Conservation (phyloP, 2,329 filamentous ascomycete species). For the Albifimbria verrucaria region DNA sequence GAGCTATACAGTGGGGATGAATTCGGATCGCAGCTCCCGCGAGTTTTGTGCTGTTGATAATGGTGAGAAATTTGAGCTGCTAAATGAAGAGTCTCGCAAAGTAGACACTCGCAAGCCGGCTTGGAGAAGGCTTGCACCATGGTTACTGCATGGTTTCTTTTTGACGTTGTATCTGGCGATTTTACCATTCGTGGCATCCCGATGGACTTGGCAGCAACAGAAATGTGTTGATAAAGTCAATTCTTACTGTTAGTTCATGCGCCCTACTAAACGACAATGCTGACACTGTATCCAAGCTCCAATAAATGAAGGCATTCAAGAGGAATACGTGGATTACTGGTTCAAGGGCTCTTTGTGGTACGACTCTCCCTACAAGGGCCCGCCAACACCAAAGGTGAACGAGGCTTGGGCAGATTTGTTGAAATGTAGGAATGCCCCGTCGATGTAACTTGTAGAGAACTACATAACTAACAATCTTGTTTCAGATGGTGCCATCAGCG, state of each 20-base stretch:
- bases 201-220: not conserved
- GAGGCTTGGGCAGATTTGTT: constrained; percentile 4
- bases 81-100: not conserved
- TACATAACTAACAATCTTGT: too few relatives aligned
- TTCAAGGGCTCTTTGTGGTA: constrained; percentile 3
- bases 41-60: not conserved
- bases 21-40: too few relatives aligned
- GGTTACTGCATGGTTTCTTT: not conserved
- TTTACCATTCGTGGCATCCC: not conserved
- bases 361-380: constrained; percentile 5
- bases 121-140: not conserved
- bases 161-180: not conserved
- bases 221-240: not conserved
- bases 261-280: not conserved
- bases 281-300: not conserved
- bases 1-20: too few relatives aligned
- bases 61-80: not conserved
- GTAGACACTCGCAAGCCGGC: not conserved
- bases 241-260: not conserved
- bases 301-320: not conserved
- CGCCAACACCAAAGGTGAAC: constrained; percentile 2
- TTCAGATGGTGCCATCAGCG: not conserved
- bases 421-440: not conserved
- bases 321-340: not conserved
- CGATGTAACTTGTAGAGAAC: not conserved